Conservation (phyloP, 306 rosid species). For the Castanea mollissima region DNA sequence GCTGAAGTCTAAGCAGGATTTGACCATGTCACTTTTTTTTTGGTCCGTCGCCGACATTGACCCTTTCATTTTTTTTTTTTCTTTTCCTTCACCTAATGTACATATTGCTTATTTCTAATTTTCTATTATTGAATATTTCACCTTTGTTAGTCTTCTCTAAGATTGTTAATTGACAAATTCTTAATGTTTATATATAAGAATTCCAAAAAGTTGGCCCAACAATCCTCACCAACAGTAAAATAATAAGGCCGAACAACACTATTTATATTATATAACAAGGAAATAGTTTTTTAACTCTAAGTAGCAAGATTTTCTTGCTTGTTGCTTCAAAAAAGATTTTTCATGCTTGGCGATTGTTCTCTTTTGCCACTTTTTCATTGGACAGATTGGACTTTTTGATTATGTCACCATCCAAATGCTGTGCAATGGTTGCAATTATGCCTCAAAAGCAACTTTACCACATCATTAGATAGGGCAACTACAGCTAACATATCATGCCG, state of each 20-base stretch:
- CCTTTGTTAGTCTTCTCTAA: background rate
- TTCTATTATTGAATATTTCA: background rate
- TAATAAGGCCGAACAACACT: slow-evolving; percentile 8
- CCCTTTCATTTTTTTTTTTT: slow-evolving; percentile 12
- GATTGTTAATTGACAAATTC: background rate
- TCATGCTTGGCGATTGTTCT: background rate
- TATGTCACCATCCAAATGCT: background rate
- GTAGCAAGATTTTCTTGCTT: background rate
- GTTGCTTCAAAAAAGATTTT: background rate
- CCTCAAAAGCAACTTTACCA: background rate
- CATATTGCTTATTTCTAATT: background rate
- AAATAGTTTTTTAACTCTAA: background rate
- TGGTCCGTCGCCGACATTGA: slow-evolving; percentile 38
- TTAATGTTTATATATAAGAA: background rate
- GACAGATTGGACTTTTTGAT: background rate
- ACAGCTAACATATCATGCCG: background rate
- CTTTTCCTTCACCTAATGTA: slow-evolving; percentile 30
- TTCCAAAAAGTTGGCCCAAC: background rate
- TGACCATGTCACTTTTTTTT: slow-evolving; percentile 35
- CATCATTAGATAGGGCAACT: background rate
- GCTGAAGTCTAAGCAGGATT: slow-evolving; percentile 12
- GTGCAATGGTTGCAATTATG: background rate
- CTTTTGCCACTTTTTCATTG: background rate
- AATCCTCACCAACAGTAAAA: slow-evolving; percentile 10
- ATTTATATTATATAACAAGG: background rate